These are phyloP conservation scores for Mortierella claussenii DNA, from an alignment of 192 early-diverging fungal genomes.

Conservation along the genomic window DNA sequence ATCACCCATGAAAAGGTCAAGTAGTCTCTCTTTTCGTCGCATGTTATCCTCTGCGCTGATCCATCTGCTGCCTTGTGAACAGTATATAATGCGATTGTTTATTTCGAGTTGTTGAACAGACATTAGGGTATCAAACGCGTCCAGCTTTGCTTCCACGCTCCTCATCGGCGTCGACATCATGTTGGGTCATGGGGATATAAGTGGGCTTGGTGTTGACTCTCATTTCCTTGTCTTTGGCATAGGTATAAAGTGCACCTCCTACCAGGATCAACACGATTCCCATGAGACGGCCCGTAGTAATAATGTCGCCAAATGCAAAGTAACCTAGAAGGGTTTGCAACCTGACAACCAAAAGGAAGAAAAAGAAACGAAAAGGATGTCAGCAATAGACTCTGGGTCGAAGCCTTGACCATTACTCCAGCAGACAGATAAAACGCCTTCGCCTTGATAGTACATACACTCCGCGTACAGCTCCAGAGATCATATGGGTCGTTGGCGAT, in stretches of 20 bases:
- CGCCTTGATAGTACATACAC: too few relatives aligned
- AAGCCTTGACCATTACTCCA: too few relatives aligned
- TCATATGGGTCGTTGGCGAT: constrained; percentile 69
- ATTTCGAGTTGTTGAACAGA: too few relatives aligned
- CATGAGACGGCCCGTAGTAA: constrained; percentile 52
- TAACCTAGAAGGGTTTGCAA: constrained; percentile 54
- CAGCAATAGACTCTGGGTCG: too few relatives aligned
- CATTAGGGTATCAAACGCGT: too few relatives aligned
- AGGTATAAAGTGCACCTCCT: constrained; percentile 54
- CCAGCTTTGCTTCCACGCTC: background rate
- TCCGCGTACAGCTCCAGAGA: constrained; percentile 69
- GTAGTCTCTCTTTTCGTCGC: too few relatives aligned
- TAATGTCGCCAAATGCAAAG: constrained; percentile 43
- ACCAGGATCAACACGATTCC: constrained; percentile 54
- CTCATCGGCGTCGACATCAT: constrained; percentile 18
- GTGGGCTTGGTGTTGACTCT: constrained; percentile 36
- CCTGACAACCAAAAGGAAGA: constrained; percentile 1
- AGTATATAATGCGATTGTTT: too few relatives aligned
- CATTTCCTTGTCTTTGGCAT: constrained; percentile 53
- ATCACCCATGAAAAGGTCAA: too few relatives aligned
- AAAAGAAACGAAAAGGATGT: too few relatives aligned
- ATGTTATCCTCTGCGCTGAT: too few relatives aligned
- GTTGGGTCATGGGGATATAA: constrained; percentile 51
- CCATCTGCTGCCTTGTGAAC: too few relatives aligned
- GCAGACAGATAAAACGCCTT: background rate